Base-by-base conservation (phyloP, 257 asterid genomes). In the Eucommia ulmoides region DNA sequence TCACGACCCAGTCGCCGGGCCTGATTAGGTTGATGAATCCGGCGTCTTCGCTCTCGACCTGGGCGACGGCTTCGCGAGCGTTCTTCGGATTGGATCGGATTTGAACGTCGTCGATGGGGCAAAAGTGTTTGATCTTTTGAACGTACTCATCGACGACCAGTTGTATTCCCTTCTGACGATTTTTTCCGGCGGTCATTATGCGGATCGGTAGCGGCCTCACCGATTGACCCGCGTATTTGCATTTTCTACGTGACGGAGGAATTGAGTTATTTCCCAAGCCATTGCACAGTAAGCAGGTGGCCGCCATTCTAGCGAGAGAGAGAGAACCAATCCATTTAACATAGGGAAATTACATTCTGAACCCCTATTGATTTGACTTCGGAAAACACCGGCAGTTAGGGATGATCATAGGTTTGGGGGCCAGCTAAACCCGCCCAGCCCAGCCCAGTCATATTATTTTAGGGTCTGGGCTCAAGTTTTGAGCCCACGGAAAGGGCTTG, bases 171-270 rank as follows among this genome's bases (percentile, higher is more conserved):
- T 72, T 24, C 16, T 95, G 84, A 68, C 93, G 69, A 71, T 74
- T 79, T 83, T 82, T 88, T 22, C 95, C 95, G 61, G 82, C 93
- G 0, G 94, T 74, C 11, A 88, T 59, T 52, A 88, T 65, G 54
- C 95, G 82, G 60, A 82, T 80, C 16, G 97, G 95, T 59, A 84
- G 60, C 49, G 84, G 72, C 63, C 89, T 70, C 82, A 74, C 80
- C 23, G 89, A 66, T 61, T 80, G 76, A 24, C 67, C 73, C 10
- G 73, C 59, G 56, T 61, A 74, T 64, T 80, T 74, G 78, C 67
- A 65, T 15, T 10, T 9, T 42, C 48, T 42, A 3, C 48, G 20
- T 42, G 48, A 16, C n/a, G 9, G 19, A 15, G 19, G 19, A 15
- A 0, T 29, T n/a, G n/a, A n/a, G n/a, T n/a, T n/a, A n/a, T n/a